Conservation (phyloP, 2,329 filamentous ascomycete genomes). For the Atkinsonella hypoxylon region DNA sequence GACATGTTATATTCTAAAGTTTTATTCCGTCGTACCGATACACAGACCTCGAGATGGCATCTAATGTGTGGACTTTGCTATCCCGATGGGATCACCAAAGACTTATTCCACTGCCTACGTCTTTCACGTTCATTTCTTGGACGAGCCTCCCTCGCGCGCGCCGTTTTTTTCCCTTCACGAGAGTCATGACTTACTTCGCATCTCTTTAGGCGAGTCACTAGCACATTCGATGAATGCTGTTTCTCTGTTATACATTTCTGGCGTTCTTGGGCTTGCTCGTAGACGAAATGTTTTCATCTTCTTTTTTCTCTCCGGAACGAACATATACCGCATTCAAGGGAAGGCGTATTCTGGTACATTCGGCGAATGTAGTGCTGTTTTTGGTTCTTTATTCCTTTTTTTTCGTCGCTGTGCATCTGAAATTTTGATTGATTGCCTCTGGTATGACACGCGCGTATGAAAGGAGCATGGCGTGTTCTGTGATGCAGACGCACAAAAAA, state of each 20-base stretch:
- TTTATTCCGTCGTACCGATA: not conserved
- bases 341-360: conserved; percentile 6
- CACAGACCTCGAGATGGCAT: not conserved
- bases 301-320: conserved; percentile 3
- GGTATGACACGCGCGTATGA: not conserved
- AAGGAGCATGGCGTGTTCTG: not conserved
- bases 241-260: conserved; percentile 8
- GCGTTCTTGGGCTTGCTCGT: conserved; percentile 12
- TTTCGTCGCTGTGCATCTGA: not conserved
- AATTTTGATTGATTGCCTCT: not conserved
- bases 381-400: not conserved
- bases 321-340: conserved; percentile 4
- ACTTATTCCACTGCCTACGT: not conserved
- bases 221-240: not conserved
- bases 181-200: conserved; percentile 7
- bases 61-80: not conserved
- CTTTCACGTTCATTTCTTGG: not conserved
- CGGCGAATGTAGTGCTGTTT: conserved; percentile 5
- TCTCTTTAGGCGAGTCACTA: conserved; percentile 7
- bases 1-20: not conserved
- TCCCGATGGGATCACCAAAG: not conserved
- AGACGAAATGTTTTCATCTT: conserved; percentile 8
- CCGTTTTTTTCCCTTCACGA: conserved; percentile 7
- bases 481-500: not conserved
- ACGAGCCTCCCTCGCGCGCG: not conserved